Evolutionary conservation across 2,329 filamentous ascomycete genomes (phyloP), one percentile per base, ranked within the genome.

Genomic region (Botrytis sinoallii): DNA sequence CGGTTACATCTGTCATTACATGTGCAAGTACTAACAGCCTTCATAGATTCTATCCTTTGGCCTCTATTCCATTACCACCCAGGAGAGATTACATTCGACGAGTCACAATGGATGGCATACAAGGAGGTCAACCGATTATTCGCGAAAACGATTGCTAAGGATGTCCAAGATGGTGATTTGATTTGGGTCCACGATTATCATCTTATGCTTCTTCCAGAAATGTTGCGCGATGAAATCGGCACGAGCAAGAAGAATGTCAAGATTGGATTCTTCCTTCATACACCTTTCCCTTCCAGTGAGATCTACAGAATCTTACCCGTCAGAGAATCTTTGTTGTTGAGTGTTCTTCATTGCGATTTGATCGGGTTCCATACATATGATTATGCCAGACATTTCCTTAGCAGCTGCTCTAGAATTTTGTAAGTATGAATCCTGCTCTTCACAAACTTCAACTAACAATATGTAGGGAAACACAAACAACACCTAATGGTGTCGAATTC

Each of bases 181-280:
- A 92, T 99, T 79, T 99, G 96, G 96, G 93, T 99, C 9, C 96
- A 99, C 83, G 96, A 99, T 83, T 99, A 98, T 84, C 96, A 99
- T 83, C 86, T 98, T 75, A 98, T 98, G 95, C 90, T 99, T 32
- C 88, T 99, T 48, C 96, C 96, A 46, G 90, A 95, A 81, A 97
- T 98, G 94, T 88, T 99, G 74, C 93, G 96, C 75, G 93, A 97
- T 80, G 93, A 97, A 83, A 91, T 98, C 74, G 93, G 92, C 74
- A 83, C 90, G 76, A 88, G 87, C 75, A 94, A 92, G 85, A 93
- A 95, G 85, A 97, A 98, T 78, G 91, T 98, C 84, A 97, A 97
- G 86, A 96, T 99, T 79, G 96, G 95, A 77, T 98, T 98, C 88
- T 99, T 98, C 87, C 86, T 98, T 52, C 96, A 99, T 83, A 98